Evolutionary conservation across 164 flowering plant genomes (phyloP), one percentile per base, ranked within the genome.

Genomic region (Macadamia integrifolia): DNA sequence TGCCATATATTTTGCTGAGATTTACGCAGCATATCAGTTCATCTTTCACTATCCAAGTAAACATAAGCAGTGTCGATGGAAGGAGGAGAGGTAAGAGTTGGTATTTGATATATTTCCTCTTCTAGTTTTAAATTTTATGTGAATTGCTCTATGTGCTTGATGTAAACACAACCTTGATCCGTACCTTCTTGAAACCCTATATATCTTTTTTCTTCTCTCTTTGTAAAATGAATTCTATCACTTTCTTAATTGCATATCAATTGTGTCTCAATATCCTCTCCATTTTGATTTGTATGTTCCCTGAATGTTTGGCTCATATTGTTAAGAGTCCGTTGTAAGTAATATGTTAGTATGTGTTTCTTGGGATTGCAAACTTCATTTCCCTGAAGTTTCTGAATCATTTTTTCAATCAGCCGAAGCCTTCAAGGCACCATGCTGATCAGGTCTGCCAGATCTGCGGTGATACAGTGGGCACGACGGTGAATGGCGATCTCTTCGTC

Each of bases 391-490:
- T 40, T 69, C 17, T 62, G 46, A 64, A 64, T 17, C 32, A n/a
- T 14, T 2, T 50, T 48, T 69, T 31, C 31, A 12, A 67, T 32
- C 80, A 83, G 86, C 65, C 76, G 17, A 81, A 79, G 58, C 72
- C 77, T 63, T 71, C 76, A 66, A 77, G 73, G 58, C 81, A 78
- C 61, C 23, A 76, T 31, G 74, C 82, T 56, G 81, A 76, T 32
- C 83, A 82, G 71, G 80, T 67, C 31, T 85, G 88, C 76, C 88
- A 85, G 76, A 82, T 85, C 62, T 85, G 88, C 59, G 85, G 80
- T 9, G 89, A 85, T 49, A 78, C 73, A 56, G 69, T 82, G 1
- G 87, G 81, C 71, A 74, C 74, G 8, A 71, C 79, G 0, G 74
- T 59, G 28, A 83, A 78, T 46, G 87, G 84, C 1, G 83, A 83